Evolutionary conservation across 2,329 filamentous ascomycete genomes (phyloP).

Genomic region (Trichoderma atroviride): DNA sequence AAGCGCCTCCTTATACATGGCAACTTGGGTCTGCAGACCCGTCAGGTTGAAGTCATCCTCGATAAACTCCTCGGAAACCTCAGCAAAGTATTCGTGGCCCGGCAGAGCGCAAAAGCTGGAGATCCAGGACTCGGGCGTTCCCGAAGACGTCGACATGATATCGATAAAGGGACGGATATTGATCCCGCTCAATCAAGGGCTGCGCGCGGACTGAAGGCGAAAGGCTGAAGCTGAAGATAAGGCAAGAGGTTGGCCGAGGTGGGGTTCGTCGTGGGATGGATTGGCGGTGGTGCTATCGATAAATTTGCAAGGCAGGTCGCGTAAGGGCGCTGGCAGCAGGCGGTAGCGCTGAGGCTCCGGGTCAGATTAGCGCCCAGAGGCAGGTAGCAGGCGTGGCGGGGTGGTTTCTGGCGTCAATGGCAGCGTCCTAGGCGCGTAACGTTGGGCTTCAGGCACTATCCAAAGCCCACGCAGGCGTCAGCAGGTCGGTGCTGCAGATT

Average conservation of each 20-base stretch:
- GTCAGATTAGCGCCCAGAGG: constrained; percentile 5
- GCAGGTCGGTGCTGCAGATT: background rate
- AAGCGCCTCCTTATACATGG: constrained; percentile 98
- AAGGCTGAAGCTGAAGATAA: constrained; percentile 1
- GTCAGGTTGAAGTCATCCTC: constrained; percentile 99
- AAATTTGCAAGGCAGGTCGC: constrained; percentile 19
- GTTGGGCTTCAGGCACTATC: background rate
- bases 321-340: background rate
- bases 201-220: background rate
- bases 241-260: constrained; percentile 5
- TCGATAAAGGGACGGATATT: constrained; percentile 21
- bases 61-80: constrained; percentile 98
- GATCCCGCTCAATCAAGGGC: constrained; percentile 13
- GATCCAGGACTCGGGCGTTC: constrained; percentile 88
- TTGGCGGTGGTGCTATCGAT: constrained; percentile 24
- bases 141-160: constrained; percentile 63
- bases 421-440: constrained; percentile 15
- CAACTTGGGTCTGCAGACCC: constrained; percentile 89
- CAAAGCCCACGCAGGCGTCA: background rate
- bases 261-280: constrained; percentile 12
- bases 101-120: constrained; percentile 93
- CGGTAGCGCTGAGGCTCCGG: background rate
- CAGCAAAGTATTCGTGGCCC: constrained; percentile 98
- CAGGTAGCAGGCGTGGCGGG: constrained; percentile 7
- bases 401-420: constrained; percentile 7